Evolutionary conservation across 1,139 yeast species (phyloP).

Genomic region (Diutina mesorugosa): DNA sequence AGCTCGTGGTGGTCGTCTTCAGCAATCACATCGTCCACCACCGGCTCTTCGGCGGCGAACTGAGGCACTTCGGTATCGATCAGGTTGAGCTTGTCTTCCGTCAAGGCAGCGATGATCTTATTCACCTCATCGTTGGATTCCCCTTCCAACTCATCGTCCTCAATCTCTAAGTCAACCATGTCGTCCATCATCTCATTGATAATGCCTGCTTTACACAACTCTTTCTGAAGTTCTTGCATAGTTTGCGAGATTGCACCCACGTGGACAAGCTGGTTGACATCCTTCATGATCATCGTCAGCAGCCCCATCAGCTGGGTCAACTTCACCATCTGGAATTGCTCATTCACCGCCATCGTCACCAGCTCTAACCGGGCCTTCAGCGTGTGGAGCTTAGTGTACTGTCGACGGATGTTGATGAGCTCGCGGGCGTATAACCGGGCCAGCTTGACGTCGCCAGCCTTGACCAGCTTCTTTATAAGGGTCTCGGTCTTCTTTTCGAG

Average conservation of each 20-base stretch:
- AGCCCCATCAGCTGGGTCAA: constrained; percentile 72
- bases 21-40: constrained; percentile 13
- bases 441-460: constrained; percentile 60
- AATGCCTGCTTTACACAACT: constrained; percentile 81
- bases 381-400: constrained; percentile 58
- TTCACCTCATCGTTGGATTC: constrained; percentile 61
- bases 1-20: constrained; percentile 60
- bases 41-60: neutral
- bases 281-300: constrained; percentile 77
- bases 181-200: constrained; percentile 95
- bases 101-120: constrained; percentile 31
- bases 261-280: constrained; percentile 66
- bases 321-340: constrained; percentile 79
- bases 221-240: constrained; percentile 79
- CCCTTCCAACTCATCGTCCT: constrained; percentile 42
- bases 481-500: constrained; percentile 65
- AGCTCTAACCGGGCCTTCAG: constrained; percentile 82
- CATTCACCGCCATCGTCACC: constrained; percentile 80
- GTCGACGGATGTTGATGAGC: constrained; percentile 60
- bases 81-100: constrained; percentile 30
- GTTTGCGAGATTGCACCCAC: constrained; percentile 75
- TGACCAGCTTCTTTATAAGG: constrained; percentile 64
- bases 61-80: constrained; percentile 29
- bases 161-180: constrained; percentile 60
- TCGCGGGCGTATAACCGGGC: constrained; percentile 79